Evolutionary conservation across 139 green algal genomes (phyloP).

Genomic region (Nannochloris sp.): DNA sequence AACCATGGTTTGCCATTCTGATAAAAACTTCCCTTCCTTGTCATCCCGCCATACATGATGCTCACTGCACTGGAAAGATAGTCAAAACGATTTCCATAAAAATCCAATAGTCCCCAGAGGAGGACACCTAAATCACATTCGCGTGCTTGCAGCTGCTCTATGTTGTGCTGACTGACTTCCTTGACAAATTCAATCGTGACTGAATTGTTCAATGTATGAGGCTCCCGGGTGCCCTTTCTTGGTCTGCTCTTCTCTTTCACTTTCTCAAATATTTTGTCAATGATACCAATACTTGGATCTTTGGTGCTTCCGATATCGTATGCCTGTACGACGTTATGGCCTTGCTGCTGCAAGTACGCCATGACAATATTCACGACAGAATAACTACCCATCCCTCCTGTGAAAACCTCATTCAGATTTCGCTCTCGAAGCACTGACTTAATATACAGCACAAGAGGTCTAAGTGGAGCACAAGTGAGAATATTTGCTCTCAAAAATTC

Average conservation of each 20-base stretch:
- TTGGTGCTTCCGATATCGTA: too few relatives aligned
- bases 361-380: conserved; percentile 60
- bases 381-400: conserved; percentile 61
- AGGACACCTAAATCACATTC: conserved; percentile 45
- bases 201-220: neutral
- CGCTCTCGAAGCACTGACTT: conserved; percentile 51
- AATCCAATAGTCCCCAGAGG: conserved; percentile 47
- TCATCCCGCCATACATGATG: conserved; percentile 42
- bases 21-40: conserved; percentile 36
- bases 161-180: neutral
- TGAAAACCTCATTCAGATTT: conserved; percentile 65
- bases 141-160: neutral
- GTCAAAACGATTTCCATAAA: conserved; percentile 41
- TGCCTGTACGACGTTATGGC: conserved; percentile 7
- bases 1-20: conserved; percentile 19
- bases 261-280: neutral
- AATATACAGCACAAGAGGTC: conserved; percentile 53
- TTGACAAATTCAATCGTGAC: conserved; percentile 2
- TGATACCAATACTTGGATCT: neutral
- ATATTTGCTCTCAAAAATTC: conserved; percentile 41
- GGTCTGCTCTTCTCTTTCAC: neutral
- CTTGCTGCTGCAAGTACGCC: conserved; percentile 50
- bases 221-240: neutral
- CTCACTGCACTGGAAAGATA: conserved; percentile 39
- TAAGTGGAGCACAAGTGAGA: conserved; percentile 38